phyloP scores from a whole-genome alignment of 2,329 filamentous ascomycete species.

The Monosporascus sp. region DNA sequence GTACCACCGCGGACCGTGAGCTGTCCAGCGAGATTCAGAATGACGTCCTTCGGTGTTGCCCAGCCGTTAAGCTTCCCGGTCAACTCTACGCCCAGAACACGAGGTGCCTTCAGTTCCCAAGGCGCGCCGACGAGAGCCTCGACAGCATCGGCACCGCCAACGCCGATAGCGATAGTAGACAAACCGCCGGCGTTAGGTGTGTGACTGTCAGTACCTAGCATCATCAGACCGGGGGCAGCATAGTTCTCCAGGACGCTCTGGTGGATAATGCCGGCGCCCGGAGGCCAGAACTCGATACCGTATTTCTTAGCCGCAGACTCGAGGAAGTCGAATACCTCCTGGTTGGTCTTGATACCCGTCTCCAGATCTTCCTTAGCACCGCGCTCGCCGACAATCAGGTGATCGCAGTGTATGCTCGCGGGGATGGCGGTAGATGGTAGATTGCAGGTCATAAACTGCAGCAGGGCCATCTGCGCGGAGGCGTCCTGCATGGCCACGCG shows the following conservation, averaged over 20 bases:
- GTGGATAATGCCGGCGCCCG: slow-evolving; percentile 91
- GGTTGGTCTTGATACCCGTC: slow-evolving; percentile 82
- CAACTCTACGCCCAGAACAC: slow-evolving; percentile 78
- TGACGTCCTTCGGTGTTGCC: slow-evolving; percentile 94
- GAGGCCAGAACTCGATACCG: slow-evolving; percentile 93
- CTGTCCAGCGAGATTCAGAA: slow-evolving; percentile 80
- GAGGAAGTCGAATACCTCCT: slow-evolving; percentile 95
- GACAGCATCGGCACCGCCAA: slow-evolving; percentile 94
- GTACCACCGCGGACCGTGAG: slow-evolving; percentile 92
- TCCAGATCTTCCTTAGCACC: slow-evolving; percentile 83
- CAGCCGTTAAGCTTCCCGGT: slow-evolving; percentile 81
- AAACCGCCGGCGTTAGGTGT: slow-evolving; percentile 96
- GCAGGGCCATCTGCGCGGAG: slow-evolving; percentile 93
- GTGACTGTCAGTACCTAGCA: slow-evolving; percentile 96
- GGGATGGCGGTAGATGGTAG: slow-evolving; percentile 86
- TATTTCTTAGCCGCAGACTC: slow-evolving; percentile 89
- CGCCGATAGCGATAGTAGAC: slow-evolving; percentile 90
- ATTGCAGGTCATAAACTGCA: slow-evolving; percentile 98
- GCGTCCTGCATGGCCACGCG: slow-evolving; percentile 99
- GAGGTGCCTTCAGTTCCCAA: slow-evolving; percentile 95
- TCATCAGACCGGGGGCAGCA: slow-evolving; percentile 93
- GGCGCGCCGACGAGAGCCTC: slow-evolving; percentile 94
- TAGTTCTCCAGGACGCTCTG: slow-evolving; percentile 98
- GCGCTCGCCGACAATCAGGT: slow-evolving; percentile 93
- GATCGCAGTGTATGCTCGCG: slow-evolving; percentile 97